Conservation (phyloP, 192 early-diverging fungal species). For the Diversispora epigaea region DNA sequence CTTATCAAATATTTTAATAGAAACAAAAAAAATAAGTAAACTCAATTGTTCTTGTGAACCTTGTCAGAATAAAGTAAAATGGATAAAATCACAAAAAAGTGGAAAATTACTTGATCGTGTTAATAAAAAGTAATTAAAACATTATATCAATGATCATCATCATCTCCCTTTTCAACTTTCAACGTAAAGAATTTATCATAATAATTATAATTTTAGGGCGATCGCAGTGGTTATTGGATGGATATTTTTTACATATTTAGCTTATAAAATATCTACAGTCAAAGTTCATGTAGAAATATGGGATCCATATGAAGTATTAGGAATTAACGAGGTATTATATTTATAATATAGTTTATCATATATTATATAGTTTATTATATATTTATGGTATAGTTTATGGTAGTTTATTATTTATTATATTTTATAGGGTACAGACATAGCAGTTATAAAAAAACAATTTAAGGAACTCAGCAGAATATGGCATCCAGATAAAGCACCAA, state of each 20-base stretch:
- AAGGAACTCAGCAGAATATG: conserved; percentile 66
- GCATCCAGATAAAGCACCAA: conserved; percentile 77
- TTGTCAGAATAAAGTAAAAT: conserved; percentile 35
- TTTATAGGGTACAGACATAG: conserved; percentile 37
- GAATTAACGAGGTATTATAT: conserved; percentile 62
- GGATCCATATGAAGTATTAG: conserved; percentile 95
- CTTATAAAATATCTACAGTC: conserved; percentile 63
- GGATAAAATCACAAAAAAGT: conserved; percentile 19
- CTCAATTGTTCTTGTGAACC: conserved; percentile 40
- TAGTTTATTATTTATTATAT: not conserved
- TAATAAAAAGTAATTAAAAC: conserved; percentile 24
- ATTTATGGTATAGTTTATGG: not conserved
- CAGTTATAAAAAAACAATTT: conserved; percentile 69
- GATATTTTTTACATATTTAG: conserved; percentile 63
- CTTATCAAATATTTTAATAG: too few species aligned
- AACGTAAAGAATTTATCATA: not conserved
- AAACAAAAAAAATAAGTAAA: conserved; percentile 21
- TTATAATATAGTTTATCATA: not conserved
- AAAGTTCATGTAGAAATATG: conserved; percentile 68
- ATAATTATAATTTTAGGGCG: conserved; percentile 30
- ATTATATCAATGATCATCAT: too few species aligned
- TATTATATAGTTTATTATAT: too few species aligned
- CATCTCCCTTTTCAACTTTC: not conserved
- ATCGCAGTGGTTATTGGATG: conserved; percentile 62
- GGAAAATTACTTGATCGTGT: conserved; percentile 5